These are phyloP conservation scores for Tylopilus plumbeoviolaceoides DNA, from an alignment of 768 basidiomycete species.

Conservation along the genomic window DNA sequence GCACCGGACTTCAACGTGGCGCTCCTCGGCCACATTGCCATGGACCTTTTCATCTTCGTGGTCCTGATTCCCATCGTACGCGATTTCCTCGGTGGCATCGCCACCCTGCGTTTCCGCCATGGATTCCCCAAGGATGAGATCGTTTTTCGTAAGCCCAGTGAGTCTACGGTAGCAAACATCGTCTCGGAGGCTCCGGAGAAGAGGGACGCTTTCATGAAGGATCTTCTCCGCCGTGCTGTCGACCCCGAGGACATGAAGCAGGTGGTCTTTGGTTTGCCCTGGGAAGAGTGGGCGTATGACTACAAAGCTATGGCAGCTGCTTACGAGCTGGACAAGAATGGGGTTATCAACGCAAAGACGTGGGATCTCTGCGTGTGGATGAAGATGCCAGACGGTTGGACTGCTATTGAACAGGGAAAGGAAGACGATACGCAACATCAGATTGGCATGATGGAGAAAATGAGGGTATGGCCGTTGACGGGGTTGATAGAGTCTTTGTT, in stretches of 20 bases:
- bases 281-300: conserved; percentile 31
- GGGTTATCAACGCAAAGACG: conserved; percentile 16
- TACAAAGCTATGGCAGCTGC: conserved; percentile 28
- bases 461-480: conserved; percentile 18
- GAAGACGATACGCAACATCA: conserved; percentile 18
- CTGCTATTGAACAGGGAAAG: conserved; percentile 26
- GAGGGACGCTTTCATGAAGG: conserved; percentile 23
- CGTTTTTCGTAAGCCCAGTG: conserved; percentile 29
- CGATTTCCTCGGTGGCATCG: conserved; percentile 18
- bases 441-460: conserved; percentile 27
- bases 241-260: conserved; percentile 29
- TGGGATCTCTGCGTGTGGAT: conserved; percentile 34
- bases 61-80: conserved; percentile 23
- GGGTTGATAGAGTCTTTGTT: neutral
- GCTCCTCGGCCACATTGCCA: conserved; percentile 22
- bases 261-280: conserved; percentile 16
- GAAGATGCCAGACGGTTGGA: conserved; percentile 27
- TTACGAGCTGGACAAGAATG: conserved; percentile 17
- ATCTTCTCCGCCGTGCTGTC: conserved; percentile 26
- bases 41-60: conserved; percentile 28
- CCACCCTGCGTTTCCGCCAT: conserved; percentile 21
- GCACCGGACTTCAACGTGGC: conserved; percentile 14
- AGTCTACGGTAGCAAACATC: conserved; percentile 24
- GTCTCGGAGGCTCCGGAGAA: conserved; percentile 24
- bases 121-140: conserved; percentile 29